Evolutionary conservation across 2,329 filamentous ascomycete genomes (phyloP), one percentile per base, ranked within the genome.

Genomic region (Phyllosticta paracitricarpa): DNA sequence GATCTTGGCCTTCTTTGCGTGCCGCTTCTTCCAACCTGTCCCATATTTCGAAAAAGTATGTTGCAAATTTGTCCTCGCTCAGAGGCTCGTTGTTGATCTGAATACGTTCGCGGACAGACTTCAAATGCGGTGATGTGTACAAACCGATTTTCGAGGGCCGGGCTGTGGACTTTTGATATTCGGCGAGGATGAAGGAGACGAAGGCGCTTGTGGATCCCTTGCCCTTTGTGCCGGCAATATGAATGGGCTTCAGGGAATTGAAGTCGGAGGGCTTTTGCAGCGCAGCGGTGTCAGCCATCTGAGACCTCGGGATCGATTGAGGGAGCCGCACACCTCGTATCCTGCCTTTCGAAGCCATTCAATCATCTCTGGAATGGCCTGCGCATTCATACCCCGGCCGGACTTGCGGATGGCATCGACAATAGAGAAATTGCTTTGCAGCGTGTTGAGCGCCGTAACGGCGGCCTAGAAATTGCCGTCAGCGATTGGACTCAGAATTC

Each of bases 221-320:
- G 63, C 93, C 93, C 73, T 97, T 97, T 4, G 92, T 97, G 12
- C 93, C 93, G 1, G 93, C 89, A 54, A 97, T 85, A 71, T 97
- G 93, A 63, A 97, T 84, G 66, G 81, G 77, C 63, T 82, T 86
- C 64, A 88, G 69, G 9, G 70, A 75, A 64, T 85, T 77, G 66
- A 88, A 80, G 63, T 86, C 83, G 14, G 81, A 79, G 19, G 85
- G 83, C 84, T 87, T 54, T 14, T 28, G 26, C 17, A n/a, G 40
- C 53, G 28, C 30, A 35, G 52, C 22, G 48, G 24, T 22, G 58
- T 56, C 54, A 30, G 58, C 17, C 30, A 30, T 35, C 24, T 24
- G 52, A 14, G 12, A 48, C 40, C 40, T 48, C 40, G 14, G 40
- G 17, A 6, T 19, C 40, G 40, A n/a, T 48, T 14, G 40, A 33